A percentile compares a stretch with the other conserved stretches of the same genome.
phyloP scores from a whole-genome alignment of 805 yeast species.

The Metschnikowia orientalis region DNA sequence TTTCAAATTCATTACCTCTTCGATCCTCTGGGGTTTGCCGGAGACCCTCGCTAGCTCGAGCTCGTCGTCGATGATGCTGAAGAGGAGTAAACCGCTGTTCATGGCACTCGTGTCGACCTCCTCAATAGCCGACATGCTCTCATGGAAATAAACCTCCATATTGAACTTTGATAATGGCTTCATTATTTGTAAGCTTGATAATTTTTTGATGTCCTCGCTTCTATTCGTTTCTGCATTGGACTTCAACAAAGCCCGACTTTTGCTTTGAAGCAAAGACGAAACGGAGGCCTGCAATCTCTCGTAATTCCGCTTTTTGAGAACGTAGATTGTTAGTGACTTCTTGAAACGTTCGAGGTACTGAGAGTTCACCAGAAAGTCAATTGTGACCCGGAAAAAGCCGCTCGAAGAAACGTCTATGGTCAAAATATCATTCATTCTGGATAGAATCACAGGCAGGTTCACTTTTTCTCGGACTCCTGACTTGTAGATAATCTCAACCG shows the following conservation, averaged over 20 bases:
- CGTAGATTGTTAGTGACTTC: constrained; percentile 45
- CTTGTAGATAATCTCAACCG: constrained; percentile 35
- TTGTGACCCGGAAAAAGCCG: constrained; percentile 51
- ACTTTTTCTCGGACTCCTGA: constrained; percentile 33
- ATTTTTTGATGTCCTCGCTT: constrained; percentile 24
- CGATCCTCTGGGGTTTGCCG: constrained; percentile 35
- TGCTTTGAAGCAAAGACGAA: constrained; percentile 31
- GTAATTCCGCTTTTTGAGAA: constrained; percentile 44
- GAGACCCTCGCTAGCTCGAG: constrained; percentile 47
- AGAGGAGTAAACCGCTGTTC: constrained; percentile 38
- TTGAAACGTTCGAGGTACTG: constrained; percentile 42
- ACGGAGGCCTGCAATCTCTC: constrained; percentile 33
- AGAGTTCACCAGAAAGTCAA: constrained; percentile 39
- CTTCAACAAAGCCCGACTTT: constrained; percentile 27
- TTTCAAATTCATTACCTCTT: constrained; percentile 62
- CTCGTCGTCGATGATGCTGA: constrained; percentile 48
- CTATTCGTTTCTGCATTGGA: constrained; percentile 23
- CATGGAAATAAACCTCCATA: constrained; percentile 28
- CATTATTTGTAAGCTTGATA: constrained; percentile 22
- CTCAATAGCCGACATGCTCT: constrained; percentile 18
- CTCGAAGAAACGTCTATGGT: constrained; percentile 44
- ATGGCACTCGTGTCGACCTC: constrained; percentile 18
- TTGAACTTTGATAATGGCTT: constrained; percentile 24
- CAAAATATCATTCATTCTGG: constrained; percentile 48
- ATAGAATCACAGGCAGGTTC: constrained; percentile 65